Evolutionary conservation across 805 yeast species (phyloP), one percentile per base, ranked within the genome.

Genomic region (Candida pseudofarinosa): DNA sequence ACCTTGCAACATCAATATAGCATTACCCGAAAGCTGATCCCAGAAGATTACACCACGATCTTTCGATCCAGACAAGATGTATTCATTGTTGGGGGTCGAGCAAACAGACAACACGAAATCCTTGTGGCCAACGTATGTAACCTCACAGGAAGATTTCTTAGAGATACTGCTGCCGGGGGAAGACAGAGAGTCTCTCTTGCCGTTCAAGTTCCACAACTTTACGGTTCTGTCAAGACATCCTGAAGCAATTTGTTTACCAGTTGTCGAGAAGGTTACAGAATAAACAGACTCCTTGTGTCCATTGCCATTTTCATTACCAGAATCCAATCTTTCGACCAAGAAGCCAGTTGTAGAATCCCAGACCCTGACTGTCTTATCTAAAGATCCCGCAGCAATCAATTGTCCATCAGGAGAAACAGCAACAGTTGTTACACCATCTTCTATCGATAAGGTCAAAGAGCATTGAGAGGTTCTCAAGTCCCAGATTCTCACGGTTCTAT

Each of bases 381-480:
- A 78, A 30, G 96, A 86, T 39, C 99, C 99, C 14, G 97, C 98
- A 33, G 97, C 98, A 55, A 93, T 88, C 55, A 82, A 79, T 54
- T 83, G 80, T 33, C 97, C 97, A 64, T 91, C 95, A 39, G 97
- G 97, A 6, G 96, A 87, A 34, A 91, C 91, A 16, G 97, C 96
- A 37, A 91, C 97, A 0, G 99, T 91, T 43, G 99, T 91, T 41
- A 91, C 98, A 54, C 99, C 99, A 63, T 91, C 98, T 67, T 91
- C 97, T 55, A 91, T 90, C 14, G 89, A 80, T 51, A 91, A 74
- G 37, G 96, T 89, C 58, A 89, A 74, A 17, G 89, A 81, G 63
- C 96, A 88, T 68, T 87, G 89, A 18, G 96, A 93, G 33, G 88
- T 78, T 54, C 86, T 80, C 60, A 90, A 77, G 65, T 91, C 97